phyloP scores from a whole-genome alignment of 2,329 filamentous ascomycete species.

The Plenodomus biglobosus region DNA sequence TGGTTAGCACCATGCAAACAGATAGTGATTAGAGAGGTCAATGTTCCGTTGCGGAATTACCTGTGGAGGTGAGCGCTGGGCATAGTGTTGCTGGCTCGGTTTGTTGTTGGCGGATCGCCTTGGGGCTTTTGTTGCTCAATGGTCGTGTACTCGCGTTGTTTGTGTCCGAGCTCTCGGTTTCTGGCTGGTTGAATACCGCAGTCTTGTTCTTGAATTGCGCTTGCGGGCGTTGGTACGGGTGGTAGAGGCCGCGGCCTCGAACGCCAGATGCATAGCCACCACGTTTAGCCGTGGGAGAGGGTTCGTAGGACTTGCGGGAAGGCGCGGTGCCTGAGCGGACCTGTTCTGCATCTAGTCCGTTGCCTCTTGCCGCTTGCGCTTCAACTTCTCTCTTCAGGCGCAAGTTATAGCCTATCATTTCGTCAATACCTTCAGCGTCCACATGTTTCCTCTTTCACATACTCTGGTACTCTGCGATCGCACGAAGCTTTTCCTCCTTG shows the following conservation, averaged over 20 bases:
- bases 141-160: neutral
- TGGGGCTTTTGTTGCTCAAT: neutral
- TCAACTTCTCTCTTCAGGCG: constrained; percentile 25
- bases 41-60: constrained; percentile 24
- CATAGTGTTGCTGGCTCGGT: constrained; percentile 21
- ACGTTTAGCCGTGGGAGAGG: constrained; percentile 6
- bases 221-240: constrained; percentile 24
- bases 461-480: constrained; percentile 31
- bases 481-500: constrained; percentile 20
- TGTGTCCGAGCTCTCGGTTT: constrained; percentile 4
- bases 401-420: constrained; percentile 19
- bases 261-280: constrained; percentile 12
- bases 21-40: constrained; percentile 4
- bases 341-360: constrained; percentile 1
- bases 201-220: constrained; percentile 15
- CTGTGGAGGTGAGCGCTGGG: constrained; percentile 35
- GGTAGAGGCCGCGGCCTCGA: constrained; percentile 13
- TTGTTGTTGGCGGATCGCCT: constrained; percentile 2
- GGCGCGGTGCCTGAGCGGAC: neutral
- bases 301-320: constrained; percentile 1
- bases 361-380: constrained; percentile 2
- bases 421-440: constrained; percentile 11
- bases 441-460: constrained; percentile 17
- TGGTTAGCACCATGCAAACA: constrained; percentile 18
- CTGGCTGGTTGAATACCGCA: constrained; percentile 14